Evolutionary conservation across 805 yeast species (phyloP), one percentile per base, ranked within the genome.

Genomic region (Kurtzmaniella fragi): DNA sequence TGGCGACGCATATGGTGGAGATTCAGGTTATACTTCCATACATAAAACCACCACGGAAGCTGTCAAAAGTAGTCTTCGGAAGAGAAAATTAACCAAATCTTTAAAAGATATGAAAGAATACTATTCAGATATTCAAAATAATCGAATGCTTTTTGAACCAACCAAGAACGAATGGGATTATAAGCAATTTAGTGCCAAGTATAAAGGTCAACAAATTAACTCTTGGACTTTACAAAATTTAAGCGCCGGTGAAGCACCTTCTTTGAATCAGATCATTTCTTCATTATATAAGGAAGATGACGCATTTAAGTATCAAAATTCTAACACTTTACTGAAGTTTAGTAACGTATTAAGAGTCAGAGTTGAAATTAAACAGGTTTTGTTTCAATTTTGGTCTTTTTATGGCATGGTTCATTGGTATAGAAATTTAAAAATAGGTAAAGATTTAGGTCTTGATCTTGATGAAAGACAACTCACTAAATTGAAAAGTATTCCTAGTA

Each of bases 351-450:
- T 68, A 28, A 52, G 74, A 28, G 47, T 62, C 7, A 53, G 74
- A 31, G 43, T 65, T n/a, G 74, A 68, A 48, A 52, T 57, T 42
- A 53, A 56, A 34, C 74, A 68, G 44, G 28, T 64, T 14, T 51
- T 65, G 15, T 48, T 68, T 3, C 71, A 66, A 38, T 62, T 62
- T 35, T 68, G 73, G 73, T 63, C 71, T 15, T 66, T 66, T 45
- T 50, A 56, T 40, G 63, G 60, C 2, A 53, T 66, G 63, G 47
- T 60, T 12, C 57, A 61, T 33, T 68, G 74, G 74, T 59, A 42
- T 46, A 51, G 70, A 28, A 51, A 52, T 34, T 49, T 68, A 31
- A 41, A 40, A 14, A 59, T 57, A 16, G 73, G 70, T 10, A 53
- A 54, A 16, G 71, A 67, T 42, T 55, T 68, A 38, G 52, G 62